phyloP scores from a whole-genome alignment of 1,284 basidiomycete genomes.

The Ceratobasidium sp. region DNA sequence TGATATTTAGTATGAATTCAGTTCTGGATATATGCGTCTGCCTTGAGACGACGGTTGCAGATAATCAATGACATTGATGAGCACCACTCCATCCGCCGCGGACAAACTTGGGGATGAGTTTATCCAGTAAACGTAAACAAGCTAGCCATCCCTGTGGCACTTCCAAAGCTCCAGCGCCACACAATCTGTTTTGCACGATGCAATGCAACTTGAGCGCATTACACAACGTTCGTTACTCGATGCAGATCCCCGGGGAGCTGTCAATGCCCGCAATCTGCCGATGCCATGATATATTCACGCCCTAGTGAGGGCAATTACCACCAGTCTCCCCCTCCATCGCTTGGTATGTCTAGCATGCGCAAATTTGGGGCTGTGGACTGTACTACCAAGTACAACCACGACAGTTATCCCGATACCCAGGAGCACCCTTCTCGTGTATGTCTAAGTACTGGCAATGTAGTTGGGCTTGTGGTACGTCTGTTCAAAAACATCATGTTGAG shows the following conservation, averaged over 20 bases:
- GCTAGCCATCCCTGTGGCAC: too few relatives aligned
- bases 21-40: not conserved
- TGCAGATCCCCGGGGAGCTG: not conserved
- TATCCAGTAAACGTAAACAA: not conserved
- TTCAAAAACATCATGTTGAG: not conserved
- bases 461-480: conserved; percentile 7
- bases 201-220: not conserved
- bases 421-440: conserved; percentile 10
- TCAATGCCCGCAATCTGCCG: not conserved
- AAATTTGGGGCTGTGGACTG: conserved; percentile 2
- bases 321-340: not conserved
- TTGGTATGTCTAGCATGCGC: not conserved
- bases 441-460: not conserved
- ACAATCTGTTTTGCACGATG: too few relatives aligned
- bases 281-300: not conserved
- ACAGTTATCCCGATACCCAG: not conserved
- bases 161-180: not conserved
- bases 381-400: not conserved
- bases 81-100: not conserved
- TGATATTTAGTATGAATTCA: not conserved
- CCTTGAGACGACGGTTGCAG: not conserved
- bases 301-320: too few relatives aligned
- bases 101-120: not conserved
- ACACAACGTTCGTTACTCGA: not conserved
- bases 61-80: not conserved